Evolutionary conservation across 306 rosid genomes (phyloP).

Genomic region (Cucurbita moschata): DNA sequence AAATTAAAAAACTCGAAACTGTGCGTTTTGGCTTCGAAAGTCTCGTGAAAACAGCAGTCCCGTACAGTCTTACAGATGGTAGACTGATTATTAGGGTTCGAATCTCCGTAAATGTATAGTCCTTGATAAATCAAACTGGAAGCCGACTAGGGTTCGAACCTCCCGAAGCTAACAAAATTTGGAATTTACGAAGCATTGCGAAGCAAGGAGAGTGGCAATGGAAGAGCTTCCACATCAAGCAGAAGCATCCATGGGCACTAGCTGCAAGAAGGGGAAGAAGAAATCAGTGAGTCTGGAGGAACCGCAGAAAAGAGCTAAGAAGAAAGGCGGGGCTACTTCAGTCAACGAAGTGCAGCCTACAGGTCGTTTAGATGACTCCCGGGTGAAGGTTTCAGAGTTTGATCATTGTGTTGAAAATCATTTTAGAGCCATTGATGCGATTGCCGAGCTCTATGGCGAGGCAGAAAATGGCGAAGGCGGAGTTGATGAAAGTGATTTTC

Average conservation of each 20-base stretch:
- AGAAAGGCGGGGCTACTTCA: background rate
- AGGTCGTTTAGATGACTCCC: background rate
- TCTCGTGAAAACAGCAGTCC: background rate
- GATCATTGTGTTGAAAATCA: constrained; percentile 53
- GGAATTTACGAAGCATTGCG: background rate
- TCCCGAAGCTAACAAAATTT: background rate
- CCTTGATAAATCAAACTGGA: background rate
- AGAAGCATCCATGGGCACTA: background rate
- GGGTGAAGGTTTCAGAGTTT: constrained; percentile 29
- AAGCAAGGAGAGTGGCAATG: background rate
- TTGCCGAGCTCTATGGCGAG: constrained; percentile 51
- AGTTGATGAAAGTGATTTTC: constrained; percentile 28
- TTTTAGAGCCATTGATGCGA: constrained; percentile 34
- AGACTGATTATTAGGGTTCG: background rate
- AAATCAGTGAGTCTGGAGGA: background rate
- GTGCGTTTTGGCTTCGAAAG: background rate
- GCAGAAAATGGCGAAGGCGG: constrained; percentile 7
- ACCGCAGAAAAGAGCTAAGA: background rate
- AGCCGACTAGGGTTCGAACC: background rate
- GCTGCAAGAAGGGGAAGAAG: constrained; percentile 15
- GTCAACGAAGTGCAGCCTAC: background rate
- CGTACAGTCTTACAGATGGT: background rate
- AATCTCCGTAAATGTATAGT: background rate
- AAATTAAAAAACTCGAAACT: background rate
- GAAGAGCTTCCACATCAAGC: constrained; percentile 1